Evolutionary conservation across 2,329 filamentous ascomycete genomes (phyloP).

Genomic region (Zalaria sp.): DNA sequence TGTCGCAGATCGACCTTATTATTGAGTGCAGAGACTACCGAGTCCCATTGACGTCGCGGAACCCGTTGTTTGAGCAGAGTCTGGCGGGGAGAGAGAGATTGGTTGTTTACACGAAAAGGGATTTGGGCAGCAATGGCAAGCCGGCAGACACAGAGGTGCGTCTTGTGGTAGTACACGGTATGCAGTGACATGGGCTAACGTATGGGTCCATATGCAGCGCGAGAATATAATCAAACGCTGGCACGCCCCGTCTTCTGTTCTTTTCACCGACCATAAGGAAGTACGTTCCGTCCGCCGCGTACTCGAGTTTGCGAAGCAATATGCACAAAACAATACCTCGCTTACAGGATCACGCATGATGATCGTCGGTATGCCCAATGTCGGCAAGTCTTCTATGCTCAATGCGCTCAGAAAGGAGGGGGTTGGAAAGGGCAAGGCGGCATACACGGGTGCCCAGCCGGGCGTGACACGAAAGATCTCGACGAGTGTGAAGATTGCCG

Average conservation of each 20-base stretch:
- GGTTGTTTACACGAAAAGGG: slow-evolving; percentile 82
- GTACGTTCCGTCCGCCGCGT: slow-evolving; percentile 28
- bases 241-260: slow-evolving; percentile 36
- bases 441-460: slow-evolving; percentile 71
- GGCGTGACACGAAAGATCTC: slow-evolving; percentile 80
- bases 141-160: slow-evolving; percentile 28
- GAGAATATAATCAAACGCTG: slow-evolving; percentile 32
- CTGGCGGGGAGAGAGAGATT: slow-evolving; percentile 56
- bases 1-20: slow-evolving; percentile 72
- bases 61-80: slow-evolving; percentile 72
- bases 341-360: slow-evolving; percentile 75
- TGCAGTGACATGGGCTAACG: too few relatives aligned
- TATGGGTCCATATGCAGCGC: slow-evolving; percentile 2
- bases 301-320: slow-evolving; percentile 36
- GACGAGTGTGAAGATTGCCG: slow-evolving; percentile 62
- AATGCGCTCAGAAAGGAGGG: slow-evolving; percentile 67
- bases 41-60: slow-evolving; percentile 76
- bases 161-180: background rate
- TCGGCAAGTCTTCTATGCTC: slow-evolving; percentile 89
- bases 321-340: slow-evolving; percentile 37
- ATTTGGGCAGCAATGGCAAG: slow-evolving; percentile 45
- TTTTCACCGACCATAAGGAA: slow-evolving; percentile 39
- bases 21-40: slow-evolving; percentile 93
- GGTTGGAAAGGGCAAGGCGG: slow-evolving; percentile 54
- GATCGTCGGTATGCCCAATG: slow-evolving; percentile 94